Base-by-base conservation (phyloP, 192 early-diverging fungal genomes). In the Allomyces macrogynus region DNA sequence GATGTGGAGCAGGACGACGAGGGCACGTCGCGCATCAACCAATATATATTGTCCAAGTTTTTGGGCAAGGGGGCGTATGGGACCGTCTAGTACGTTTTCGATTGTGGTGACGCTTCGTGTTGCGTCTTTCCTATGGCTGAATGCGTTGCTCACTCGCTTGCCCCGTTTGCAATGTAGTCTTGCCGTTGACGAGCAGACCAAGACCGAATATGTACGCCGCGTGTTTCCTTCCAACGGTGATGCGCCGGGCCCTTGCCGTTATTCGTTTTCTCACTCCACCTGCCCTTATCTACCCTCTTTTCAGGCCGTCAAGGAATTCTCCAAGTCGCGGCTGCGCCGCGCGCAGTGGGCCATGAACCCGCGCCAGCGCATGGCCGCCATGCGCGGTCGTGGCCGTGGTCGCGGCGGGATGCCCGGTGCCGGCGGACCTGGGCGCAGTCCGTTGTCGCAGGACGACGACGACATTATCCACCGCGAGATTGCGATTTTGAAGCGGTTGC, bases 261-360 rank as follows among this genome's bases (percentile, higher is more conserved):
- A 2, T 40, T 40, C 32, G 32, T 0, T 57, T 57, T 57, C 12
- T 57, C 16, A 20, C 16, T 57, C 49, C 16, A 3, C 20, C 5
- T 0, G 16, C 9, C 1, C 10, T 16, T 8, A 1, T 20, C 1
- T 57, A 20, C 20, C 20, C 49, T 16, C 1, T 20, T 57, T 20
- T 57, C 71, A 90, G 75, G 95, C 95, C 20, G 84, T 95, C 63
- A 98, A 98, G 76, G 95, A 93, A 75, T 94, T 93, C 65, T 83
- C 82, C 74, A 95, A 95, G 69, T 77, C 87, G 20, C 83, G 87
- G 61, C 73, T 98, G 60, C 81, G 89, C 24, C 85, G 86, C 62
- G 80, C 81, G 61, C 78, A 80, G 64, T 80, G 81, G 74, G 75
- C 81, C 0, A 77, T 82, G 40, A 67, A 77, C 18, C 70, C 79